Evolutionary conservation across 2,329 filamentous ascomycete genomes (phyloP).

Genomic region (Trichoderma oligosporum): DNA sequence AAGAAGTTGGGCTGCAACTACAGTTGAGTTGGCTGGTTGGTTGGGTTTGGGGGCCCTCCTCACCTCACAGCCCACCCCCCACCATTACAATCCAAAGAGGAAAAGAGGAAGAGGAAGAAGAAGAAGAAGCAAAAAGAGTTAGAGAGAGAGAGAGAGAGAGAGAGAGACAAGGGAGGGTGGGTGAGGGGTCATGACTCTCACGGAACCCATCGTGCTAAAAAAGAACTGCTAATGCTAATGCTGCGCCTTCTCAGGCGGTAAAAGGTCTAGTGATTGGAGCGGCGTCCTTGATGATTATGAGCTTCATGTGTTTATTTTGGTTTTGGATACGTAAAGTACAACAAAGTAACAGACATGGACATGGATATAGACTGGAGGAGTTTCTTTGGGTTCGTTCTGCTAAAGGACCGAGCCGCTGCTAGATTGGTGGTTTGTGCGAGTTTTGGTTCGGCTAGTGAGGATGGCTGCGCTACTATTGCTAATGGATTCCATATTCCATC

Average conservation of each 20-base stretch:
- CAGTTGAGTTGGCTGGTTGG: too few species aligned
- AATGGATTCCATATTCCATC: too few species aligned
- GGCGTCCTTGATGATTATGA: too few species aligned
- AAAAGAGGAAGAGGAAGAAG: too few species aligned
- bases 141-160: background rate
- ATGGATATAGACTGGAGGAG: background rate
- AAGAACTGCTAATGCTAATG: too few species aligned
- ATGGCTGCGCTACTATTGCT: background rate
- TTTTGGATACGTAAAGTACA: background rate
- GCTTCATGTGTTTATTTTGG: too few species aligned
- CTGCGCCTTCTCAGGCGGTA: slow-evolving; percentile 12
- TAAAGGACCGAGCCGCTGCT: slow-evolving; percentile 19
- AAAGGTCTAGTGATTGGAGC: background rate
- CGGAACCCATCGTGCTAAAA: background rate
- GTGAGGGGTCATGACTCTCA: background rate
- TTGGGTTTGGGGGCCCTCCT: too few species aligned
- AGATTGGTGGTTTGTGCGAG: background rate
- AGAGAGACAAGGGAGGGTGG: background rate
- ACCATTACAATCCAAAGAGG: too few species aligned
- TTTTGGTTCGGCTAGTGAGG: background rate
- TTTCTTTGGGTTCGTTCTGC: background rate
- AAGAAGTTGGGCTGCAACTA: too few species aligned
- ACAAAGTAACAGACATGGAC: too few species aligned
- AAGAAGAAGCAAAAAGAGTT: background rate
- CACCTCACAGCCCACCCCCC: too few species aligned